Conservation (phyloP, 768 basidiomycete species). For the Ramaria sp. region DNA sequence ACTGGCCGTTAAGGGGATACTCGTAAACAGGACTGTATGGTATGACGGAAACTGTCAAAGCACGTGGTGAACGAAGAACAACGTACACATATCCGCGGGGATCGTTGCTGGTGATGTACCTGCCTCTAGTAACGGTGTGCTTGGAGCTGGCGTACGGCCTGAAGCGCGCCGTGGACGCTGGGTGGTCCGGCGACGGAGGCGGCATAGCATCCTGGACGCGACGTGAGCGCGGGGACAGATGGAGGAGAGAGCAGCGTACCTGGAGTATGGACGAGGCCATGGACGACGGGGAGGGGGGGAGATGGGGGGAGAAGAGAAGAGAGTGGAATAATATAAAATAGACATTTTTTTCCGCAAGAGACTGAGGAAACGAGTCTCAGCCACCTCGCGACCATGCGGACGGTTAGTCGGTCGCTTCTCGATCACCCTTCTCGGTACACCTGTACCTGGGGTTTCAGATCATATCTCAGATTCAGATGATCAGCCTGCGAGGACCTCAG, state of each 20-base stretch:
- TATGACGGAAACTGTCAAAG: slow-evolving; percentile 9
- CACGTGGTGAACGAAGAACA: neutral
- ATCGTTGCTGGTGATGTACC: slow-evolving; percentile 87
- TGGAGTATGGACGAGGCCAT: slow-evolving; percentile 19
- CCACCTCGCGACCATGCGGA: no score
- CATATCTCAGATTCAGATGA: no score
- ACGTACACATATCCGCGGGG: slow-evolving; percentile 80
- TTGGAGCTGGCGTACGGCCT: slow-evolving; percentile 65
- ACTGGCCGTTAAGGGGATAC: slow-evolving; percentile 80
- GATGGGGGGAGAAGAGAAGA: no score
- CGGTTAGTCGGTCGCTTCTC: no score
- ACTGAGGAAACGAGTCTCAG: no score
- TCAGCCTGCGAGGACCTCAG: no score
- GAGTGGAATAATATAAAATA: neutral
- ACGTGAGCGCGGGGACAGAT: neutral
- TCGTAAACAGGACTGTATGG: slow-evolving; percentile 66
- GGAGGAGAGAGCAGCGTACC: neutral
- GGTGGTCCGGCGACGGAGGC: neutral
- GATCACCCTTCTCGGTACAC: no score
- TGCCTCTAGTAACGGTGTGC: slow-evolving; percentile 75
- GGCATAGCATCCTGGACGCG: neutral
- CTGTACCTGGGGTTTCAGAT: no score
- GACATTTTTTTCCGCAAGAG: neutral
- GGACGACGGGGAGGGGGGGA: neutral
- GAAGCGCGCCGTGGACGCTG: slow-evolving; percentile 18